phyloP scores from a whole-genome alignment of 139 green algal species.

The Zygnema circumcarinatum region DNA sequence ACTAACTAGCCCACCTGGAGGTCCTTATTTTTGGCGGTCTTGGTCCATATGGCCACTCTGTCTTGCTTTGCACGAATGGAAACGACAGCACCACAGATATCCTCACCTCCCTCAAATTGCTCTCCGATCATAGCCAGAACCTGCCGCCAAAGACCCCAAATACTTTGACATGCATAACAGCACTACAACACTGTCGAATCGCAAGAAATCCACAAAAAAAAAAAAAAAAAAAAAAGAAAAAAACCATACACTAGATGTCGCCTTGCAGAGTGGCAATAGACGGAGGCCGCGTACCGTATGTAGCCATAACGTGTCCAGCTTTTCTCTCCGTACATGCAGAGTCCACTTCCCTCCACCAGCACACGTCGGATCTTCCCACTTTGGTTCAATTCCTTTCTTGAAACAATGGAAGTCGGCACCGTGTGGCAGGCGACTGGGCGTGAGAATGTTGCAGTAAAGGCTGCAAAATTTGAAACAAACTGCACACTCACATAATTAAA shows the following conservation, averaged over 20 bases:
- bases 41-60: constrained; percentile 93
- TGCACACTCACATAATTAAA: neutral
- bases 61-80: constrained; percentile 87
- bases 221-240: constrained; percentile 46
- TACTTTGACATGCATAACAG: constrained; percentile 22
- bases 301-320: constrained; percentile 92
- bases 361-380: constrained; percentile 97
- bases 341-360: constrained; percentile 86
- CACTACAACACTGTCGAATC: constrained; percentile 28
- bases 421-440: constrained; percentile 81
- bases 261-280: neutral
- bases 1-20: constrained; percentile 73
- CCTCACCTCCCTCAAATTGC: constrained; percentile 94
- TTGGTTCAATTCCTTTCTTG: constrained; percentile 95
- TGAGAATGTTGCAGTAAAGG: constrained; percentile 99
- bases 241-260: neutral
- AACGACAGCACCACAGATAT: constrained; percentile 96
- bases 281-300: constrained; percentile 77
- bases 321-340: constrained; percentile 1
- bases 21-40: constrained; percentile 72
- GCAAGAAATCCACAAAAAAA: no score
- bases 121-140: constrained; percentile 97
- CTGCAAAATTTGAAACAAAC: constrained; percentile 66
- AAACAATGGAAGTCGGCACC: constrained; percentile 95
- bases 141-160: constrained; percentile 62